Evolutionary conservation across 73 alveolate species (phyloP).

Genomic region (Vitrella brassicaformis): DNA sequence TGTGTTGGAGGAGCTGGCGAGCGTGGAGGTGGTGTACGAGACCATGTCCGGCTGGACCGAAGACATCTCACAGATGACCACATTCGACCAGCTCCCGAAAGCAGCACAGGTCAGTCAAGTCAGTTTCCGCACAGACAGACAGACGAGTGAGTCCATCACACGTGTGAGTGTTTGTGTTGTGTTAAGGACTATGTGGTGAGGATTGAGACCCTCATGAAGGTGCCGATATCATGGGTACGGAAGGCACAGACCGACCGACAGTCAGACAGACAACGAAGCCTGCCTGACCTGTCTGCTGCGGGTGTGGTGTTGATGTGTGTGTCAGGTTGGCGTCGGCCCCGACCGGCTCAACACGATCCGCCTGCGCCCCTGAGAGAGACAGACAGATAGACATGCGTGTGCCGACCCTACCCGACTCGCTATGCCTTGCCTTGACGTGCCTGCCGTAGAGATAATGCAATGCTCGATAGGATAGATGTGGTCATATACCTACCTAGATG

Average conservation of each 20-base stretch:
- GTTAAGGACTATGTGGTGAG: background rate
- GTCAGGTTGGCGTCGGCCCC: conserved; percentile 67
- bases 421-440: too few relatives aligned
- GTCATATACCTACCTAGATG: too few relatives aligned
- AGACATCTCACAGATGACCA: conserved; percentile 48
- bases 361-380: background rate
- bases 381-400: too few relatives aligned
- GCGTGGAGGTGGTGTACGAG: conserved; percentile 54
- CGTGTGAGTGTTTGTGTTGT: background rate
- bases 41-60: conserved; percentile 45
- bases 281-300: background rate
- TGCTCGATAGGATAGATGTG: too few relatives aligned
- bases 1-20: conserved; percentile 48
- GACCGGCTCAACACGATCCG: conserved; percentile 57
- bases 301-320: background rate
- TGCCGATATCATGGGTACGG: background rate
- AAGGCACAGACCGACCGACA: background rate
- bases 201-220: background rate
- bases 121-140: background rate
- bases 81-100: conserved; percentile 58
- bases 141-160: too few relatives aligned
- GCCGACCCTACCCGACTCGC: too few relatives aligned
- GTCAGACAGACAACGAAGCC: background rate
- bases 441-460: too few relatives aligned
- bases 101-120: background rate